Evolutionary conservation across 2,329 filamentous ascomycete genomes (phyloP), one percentile per base, ranked within the genome.

Genomic region (Colletotrichum costaricense): DNA sequence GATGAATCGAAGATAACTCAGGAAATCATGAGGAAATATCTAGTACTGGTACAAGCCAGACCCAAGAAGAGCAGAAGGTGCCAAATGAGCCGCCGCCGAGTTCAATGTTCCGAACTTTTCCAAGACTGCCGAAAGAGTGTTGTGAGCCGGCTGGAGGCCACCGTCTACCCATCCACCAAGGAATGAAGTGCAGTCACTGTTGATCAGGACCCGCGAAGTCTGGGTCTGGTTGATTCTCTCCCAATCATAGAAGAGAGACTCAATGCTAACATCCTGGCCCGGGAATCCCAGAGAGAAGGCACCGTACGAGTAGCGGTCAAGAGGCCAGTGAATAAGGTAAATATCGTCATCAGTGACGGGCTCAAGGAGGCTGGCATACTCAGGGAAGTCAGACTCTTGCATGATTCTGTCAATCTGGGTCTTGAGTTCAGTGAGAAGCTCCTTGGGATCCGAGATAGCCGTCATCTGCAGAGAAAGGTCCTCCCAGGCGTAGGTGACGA

Each of bases 131-230:
- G 64, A 67, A 12, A 67, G 64, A 19, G 64, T 67, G n/a, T 67
- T 67, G 6, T 67, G 64, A 9, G 64, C 64, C n/a, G 64, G 38
- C 26, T 67, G 55, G 33, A 67, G 28, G 1, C 64, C 64, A 14
- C 64, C 55, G 14, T 60, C 64, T 11, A 67, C 64, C 64, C 64
- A 67, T 3, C 64, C 64, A n/a, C 64, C 64, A 22, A 67, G 64
- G 33, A 67, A 67, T 2, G 64, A 60, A 7, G 64, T 67, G n/a
- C 64, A 67, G 35, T 63, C 60, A 24, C 60, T 63, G 60, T 63
- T 63, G 60, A 63, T 63, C 8, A 63, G 38, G n/a, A 63, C 60
- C 9, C 38, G 60, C 6, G 60, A 22, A 42, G 24, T 63, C 42
- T 49, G 60, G 42, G 42, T 63, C 11, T 49, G 28, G 55, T 22